Evolutionary conservation across 257 asterid species (phyloP).

Genomic region (Striga asiatica): DNA sequence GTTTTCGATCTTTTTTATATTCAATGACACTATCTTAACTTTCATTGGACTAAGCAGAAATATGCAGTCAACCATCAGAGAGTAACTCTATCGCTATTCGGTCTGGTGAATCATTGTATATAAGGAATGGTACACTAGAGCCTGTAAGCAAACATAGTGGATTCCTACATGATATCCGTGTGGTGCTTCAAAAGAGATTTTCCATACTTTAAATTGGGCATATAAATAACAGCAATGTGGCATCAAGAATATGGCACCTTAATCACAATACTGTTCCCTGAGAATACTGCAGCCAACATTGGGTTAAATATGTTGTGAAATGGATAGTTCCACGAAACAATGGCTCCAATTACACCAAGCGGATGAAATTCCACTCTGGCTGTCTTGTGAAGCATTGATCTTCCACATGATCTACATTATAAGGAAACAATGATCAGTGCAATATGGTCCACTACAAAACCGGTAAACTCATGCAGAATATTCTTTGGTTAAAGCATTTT

Average conservation of each 20-base stretch:
- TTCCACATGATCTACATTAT: slow-evolving; percentile 67
- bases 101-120: too few relatives aligned
- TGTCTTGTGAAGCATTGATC: slow-evolving; percentile 95
- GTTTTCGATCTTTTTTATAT: too few relatives aligned
- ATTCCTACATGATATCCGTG: too few relatives aligned
- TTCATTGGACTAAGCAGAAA: too few relatives aligned
- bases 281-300: slow-evolving; percentile 95
- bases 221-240: too few relatives aligned
- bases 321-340: slow-evolving; percentile 99
- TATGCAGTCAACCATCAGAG: too few relatives aligned
- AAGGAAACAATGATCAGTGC: slow-evolving; percentile 12
- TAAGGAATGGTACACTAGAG: too few relatives aligned
- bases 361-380: slow-evolving; percentile 95
- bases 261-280: slow-evolving; percentile 91
- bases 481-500: background rate
- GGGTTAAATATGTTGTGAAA: slow-evolving; percentile 98
- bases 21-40: too few relatives aligned
- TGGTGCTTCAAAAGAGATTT: too few relatives aligned
- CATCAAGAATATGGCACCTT: slow-evolving; percentile 51
- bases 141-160: too few relatives aligned
- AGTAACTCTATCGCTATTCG: too few relatives aligned
- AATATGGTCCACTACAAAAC: slow-evolving; percentile 8
- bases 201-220: too few relatives aligned
- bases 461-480: slow-evolving; percentile 1
- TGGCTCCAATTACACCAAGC: slow-evolving; percentile 94